Evolutionary conservation across 2,329 filamentous ascomycete species (phyloP).

Genomic region (Ramularia collo-cygni): DNA sequence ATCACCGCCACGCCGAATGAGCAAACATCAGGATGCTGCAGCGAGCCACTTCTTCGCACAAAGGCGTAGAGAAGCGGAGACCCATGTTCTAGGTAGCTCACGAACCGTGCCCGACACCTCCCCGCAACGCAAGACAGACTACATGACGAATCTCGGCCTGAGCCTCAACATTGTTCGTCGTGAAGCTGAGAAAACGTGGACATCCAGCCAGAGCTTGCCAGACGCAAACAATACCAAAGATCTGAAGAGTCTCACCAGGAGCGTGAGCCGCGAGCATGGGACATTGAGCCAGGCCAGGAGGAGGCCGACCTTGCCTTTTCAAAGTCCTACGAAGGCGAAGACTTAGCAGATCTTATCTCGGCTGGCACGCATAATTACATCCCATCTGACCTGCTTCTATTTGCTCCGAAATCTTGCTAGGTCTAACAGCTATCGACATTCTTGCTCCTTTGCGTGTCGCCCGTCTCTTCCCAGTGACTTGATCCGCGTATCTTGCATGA

Average conservation of each 20-base stretch:
- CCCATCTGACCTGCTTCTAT: no score
- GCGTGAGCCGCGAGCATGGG: conserved; percentile 21
- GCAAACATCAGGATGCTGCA: conserved; percentile 12
- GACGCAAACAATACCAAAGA: conserved; percentile 10
- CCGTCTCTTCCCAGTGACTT: no score
- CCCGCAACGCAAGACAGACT: conserved; percentile 10
- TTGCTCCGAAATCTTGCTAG: no score
- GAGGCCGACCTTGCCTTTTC: conserved; percentile 20
- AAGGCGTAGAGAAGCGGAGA: conserved; percentile 5
- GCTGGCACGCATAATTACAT: no score
- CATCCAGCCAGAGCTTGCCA: conserved; percentile 11
- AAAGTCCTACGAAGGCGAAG: conserved; percentile 18
- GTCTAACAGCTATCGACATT: no score
- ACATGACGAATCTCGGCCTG: conserved; percentile 7
- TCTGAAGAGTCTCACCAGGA: conserved; percentile 20
- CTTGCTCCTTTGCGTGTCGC: no score
- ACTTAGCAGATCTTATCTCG: not conserved
- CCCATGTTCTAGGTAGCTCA: conserved; percentile 21
- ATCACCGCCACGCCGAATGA: conserved; percentile 13
- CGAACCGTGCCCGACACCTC: conserved; percentile 19
- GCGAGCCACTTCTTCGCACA: conserved; percentile 9
- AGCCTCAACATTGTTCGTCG: conserved; percentile 13
- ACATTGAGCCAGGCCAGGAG: conserved; percentile 24
- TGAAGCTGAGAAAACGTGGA: conserved; percentile 10
- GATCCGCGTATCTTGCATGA: no score